Percentiles rank a stretch among this genome's conserved stretches.
Evolutionary conservation across 768 basidiomycete species (phyloP).

Genomic region (Rhizopogon sp.): DNA sequence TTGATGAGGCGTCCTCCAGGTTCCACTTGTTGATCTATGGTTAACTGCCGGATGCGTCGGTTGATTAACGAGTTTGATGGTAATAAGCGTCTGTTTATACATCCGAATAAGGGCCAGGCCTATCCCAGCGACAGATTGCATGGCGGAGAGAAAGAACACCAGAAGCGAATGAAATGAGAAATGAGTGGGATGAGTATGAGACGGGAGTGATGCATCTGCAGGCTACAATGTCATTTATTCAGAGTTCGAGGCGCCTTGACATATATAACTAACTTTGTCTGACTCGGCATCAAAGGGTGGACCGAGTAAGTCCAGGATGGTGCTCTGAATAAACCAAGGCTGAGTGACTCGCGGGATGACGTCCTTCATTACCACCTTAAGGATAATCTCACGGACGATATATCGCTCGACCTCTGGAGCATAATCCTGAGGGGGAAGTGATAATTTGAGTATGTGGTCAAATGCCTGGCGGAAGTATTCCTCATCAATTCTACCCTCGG

Average conservation of each 20-base stretch:
- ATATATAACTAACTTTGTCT: slow-evolving; percentile 14
- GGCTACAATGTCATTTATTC: slow-evolving; percentile 11
- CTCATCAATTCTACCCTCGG: slow-evolving; percentile 62
- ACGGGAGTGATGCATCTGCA: slow-evolving; percentile 17
- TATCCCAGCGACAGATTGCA: slow-evolving; percentile 66
- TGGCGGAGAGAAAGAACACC: slow-evolving; percentile 66
- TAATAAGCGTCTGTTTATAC: slow-evolving; percentile 59
- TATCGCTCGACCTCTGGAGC: slow-evolving; percentile 67
- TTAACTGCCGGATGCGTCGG: slow-evolving; percentile 7
- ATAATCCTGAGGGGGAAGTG: slow-evolving; percentile 77
- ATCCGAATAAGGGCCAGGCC: slow-evolving; percentile 64
- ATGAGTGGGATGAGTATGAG: slow-evolving; percentile 27
- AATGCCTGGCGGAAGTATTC: slow-evolving; percentile 78
- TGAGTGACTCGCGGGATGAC: slow-evolving; percentile 68
- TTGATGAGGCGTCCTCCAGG: neutral
- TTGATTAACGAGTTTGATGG: slow-evolving; percentile 64
- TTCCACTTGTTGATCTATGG: neutral
- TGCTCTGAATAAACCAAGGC: slow-evolving; percentile 85
- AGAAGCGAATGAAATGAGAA: slow-evolving; percentile 50
- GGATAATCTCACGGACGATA: slow-evolving; percentile 79
- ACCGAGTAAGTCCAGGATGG: slow-evolving; percentile 63
- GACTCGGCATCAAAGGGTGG: slow-evolving; percentile 25
- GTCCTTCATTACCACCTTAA: slow-evolving; percentile 69
- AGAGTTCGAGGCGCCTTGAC: neutral
- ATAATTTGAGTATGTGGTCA: slow-evolving; percentile 68